phyloP scores from a whole-genome alignment of 106 monocot species.

The Allium fistulosum region DNA sequence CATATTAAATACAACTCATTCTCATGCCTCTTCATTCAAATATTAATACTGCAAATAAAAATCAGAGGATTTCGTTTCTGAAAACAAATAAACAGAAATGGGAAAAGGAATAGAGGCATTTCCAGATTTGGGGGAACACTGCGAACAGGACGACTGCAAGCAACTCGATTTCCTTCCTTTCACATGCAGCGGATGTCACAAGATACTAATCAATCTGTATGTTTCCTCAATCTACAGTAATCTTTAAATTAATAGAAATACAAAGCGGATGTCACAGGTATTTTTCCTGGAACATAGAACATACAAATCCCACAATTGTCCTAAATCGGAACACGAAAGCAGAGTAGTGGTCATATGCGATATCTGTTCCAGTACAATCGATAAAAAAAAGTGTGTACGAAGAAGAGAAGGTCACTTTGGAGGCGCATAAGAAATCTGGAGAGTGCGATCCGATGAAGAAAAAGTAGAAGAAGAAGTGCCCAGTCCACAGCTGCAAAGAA shows the following conservation, averaged over 20 bases:
- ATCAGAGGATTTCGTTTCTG: neutral
- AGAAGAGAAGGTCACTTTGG: conserved; percentile 16
- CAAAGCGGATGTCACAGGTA: no score
- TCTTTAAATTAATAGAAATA: no score
- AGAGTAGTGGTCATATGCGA: conserved; percentile 66
- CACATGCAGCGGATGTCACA: conserved; percentile 60
- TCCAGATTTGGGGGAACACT: conserved; percentile 74
- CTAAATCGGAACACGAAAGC: conserved; percentile 50
- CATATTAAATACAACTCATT: no score
- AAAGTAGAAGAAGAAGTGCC: conserved; percentile 61
- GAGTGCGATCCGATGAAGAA: conserved; percentile 44
- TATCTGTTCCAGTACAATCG: conserved; percentile 46
- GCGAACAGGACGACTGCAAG: conserved; percentile 62
- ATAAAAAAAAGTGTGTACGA: conserved; percentile 42
- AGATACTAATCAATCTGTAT: conserved; percentile 16
- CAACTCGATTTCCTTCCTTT: conserved; percentile 95
- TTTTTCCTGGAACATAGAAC: conserved; percentile 74
- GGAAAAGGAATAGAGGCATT: conserved; percentile 79
- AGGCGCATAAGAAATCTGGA: conserved; percentile 41
- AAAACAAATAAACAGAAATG: conserved; percentile 10
- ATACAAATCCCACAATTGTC: conserved; percentile 59
- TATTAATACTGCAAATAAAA: no score
- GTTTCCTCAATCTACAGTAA: no score
- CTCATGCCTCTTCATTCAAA: no score
- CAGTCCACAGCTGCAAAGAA: conserved; percentile 19